A percentile compares a stretch with the other conserved stretches of the same genome.
Evolutionary conservation across 345 rosid species (phyloP).

Genomic region (Brassica rapa): DNA sequence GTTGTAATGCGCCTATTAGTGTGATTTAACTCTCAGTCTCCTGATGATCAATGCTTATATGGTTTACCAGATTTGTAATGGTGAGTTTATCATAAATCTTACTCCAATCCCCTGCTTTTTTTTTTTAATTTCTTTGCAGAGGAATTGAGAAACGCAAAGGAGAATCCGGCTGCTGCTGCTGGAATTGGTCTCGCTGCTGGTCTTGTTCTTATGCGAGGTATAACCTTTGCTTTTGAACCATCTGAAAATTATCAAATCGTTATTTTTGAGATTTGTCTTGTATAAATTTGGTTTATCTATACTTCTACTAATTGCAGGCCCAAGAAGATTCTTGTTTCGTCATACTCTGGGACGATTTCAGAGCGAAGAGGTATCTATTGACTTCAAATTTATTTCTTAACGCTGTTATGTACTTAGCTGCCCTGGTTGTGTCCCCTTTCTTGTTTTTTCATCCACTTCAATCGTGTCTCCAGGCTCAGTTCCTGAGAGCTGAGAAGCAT

Average conservation of each 20-base stretch:
- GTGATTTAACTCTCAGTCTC: slow-evolving; percentile 5
- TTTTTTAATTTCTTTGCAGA: slow-evolving; percentile 46
- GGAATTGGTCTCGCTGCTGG: slow-evolving; percentile 69
- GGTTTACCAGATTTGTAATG: not conserved
- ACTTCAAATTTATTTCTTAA: not conserved
- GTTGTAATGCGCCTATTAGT: slow-evolving; percentile 5
- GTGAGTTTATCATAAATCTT: not conserved
- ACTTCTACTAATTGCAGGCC: slow-evolving; percentile 60
- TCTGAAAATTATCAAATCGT: too few relatives aligned
- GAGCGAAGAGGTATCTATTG: slow-evolving; percentile 79
- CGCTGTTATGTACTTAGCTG: not conserved
- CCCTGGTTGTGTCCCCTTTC: not conserved
- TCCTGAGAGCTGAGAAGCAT: slow-evolving; percentile 75
- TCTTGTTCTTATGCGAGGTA: slow-evolving; percentile 71
- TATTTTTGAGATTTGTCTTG: too few relatives aligned
- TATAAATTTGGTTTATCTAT: too few relatives aligned
- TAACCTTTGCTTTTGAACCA: too few relatives aligned
- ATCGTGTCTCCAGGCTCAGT: slow-evolving; percentile 58
- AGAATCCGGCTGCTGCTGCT: slow-evolving; percentile 66
- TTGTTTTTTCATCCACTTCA: slow-evolving; percentile 23
- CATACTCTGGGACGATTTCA: slow-evolving; percentile 75
- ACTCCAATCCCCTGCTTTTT: not conserved
- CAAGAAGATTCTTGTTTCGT: slow-evolving; percentile 80
- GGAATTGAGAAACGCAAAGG: slow-evolving; percentile 59
- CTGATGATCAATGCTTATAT: not conserved